Percentiles rank a stretch among this genome's conserved stretches.
phyloP scores from a whole-genome alignment of 495 filamentous ascomycete genomes.

The Talaromyces adpressus region DNA sequence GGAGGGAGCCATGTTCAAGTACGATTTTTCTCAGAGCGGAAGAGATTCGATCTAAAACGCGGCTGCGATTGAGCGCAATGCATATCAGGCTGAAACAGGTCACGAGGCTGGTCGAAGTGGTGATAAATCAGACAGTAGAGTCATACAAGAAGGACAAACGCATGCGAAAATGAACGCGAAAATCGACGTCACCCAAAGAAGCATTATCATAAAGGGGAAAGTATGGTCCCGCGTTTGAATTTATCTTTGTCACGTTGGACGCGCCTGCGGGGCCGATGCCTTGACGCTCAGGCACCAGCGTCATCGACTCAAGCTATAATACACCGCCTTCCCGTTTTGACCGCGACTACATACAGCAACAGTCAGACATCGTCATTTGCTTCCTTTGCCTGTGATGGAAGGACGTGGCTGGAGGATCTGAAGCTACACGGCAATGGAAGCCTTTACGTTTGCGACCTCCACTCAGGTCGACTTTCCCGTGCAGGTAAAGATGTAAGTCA shows the following conservation, averaged over 20 bases:
- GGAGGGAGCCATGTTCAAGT: neutral
- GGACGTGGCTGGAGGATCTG: neutral
- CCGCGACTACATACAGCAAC: neutral
- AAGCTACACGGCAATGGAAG: constrained; percentile 59
- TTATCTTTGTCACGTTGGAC: neutral
- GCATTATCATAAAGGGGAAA: neutral
- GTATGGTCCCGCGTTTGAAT: neutral
- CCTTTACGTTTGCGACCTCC: constrained; percentile 89
- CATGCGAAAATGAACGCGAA: neutral
- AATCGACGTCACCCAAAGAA: neutral
- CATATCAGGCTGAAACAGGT: neutral
- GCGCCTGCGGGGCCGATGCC: neutral
- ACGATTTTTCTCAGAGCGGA: neutral
- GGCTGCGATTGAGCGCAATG: neutral
- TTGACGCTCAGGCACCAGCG: neutral
- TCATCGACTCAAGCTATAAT: neutral
- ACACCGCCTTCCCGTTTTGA: neutral
- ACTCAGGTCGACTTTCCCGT: constrained; percentile 69
- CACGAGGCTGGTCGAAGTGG: neutral
- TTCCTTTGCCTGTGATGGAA: neutral
- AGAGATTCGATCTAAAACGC: neutral
- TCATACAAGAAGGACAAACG: neutral
- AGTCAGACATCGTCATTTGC: neutral
- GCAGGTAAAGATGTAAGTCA: constrained; percentile 71
- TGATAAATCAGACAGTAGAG: neutral